A percentile compares a stretch with the other conserved stretches of the same genome.
phyloP scores from a whole-genome alignment of 495 filamentous ascomycete species.

The Lasiosphaeriaceae sp. region DNA sequence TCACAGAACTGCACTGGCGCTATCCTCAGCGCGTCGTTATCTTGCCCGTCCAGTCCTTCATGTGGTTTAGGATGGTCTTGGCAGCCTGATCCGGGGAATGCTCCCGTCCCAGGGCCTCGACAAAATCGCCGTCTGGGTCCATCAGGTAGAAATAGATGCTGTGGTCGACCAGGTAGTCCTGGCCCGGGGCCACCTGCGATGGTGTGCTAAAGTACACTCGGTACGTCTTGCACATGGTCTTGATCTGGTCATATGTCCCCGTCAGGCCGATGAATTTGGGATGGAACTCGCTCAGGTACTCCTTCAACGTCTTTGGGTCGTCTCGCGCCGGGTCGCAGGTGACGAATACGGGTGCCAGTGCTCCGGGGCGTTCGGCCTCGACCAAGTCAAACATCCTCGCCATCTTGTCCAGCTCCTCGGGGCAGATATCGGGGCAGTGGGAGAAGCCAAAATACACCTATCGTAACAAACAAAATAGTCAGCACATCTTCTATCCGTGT shows the following conservation, averaged over 20 bases:
- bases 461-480: background rate
- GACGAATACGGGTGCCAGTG: constrained; percentile 72
- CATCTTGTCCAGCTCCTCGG: constrained; percentile 99
- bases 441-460: constrained; percentile 97
- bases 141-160: constrained; percentile 99
- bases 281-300: constrained; percentile 90
- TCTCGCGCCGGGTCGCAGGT: constrained; percentile 94
- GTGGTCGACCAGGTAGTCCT: constrained; percentile 97
- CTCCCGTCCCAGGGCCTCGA: constrained; percentile 92
- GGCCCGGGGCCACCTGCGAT: constrained; percentile 75
- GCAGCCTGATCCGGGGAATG: constrained; percentile 85
- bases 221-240: constrained; percentile 88
- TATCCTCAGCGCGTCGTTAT: too few relatives aligned
- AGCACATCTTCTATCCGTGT: background rate
- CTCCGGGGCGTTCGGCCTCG: constrained; percentile 40
- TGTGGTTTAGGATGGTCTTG: constrained; percentile 78
- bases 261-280: constrained; percentile 83
- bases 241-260: constrained; percentile 87
- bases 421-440: constrained; percentile 97
- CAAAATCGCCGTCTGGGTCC: constrained; percentile 98
- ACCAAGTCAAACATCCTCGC: constrained; percentile 85
- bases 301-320: constrained; percentile 74
- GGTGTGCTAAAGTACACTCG: constrained; percentile 97
- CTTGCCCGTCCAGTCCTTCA: constrained; percentile 74
- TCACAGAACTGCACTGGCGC: too few relatives aligned